These are phyloP conservation scores for Paspalum notatum DNA, from an alignment of 176 grass and related monocot genomes.

Conservation along the genomic window DNA sequence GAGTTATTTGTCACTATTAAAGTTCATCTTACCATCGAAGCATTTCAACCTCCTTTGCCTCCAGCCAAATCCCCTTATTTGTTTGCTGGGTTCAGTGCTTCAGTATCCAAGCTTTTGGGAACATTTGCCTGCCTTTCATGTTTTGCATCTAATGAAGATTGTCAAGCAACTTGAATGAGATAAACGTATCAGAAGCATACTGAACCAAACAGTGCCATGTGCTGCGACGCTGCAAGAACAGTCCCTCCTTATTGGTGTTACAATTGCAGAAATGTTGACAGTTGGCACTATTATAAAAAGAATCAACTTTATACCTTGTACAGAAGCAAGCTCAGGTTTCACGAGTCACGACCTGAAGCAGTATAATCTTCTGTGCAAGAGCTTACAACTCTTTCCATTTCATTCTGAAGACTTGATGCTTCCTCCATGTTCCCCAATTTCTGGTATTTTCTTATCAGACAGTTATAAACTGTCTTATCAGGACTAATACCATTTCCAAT, in stretches of 20 bases:
- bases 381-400: conserved; percentile 61
- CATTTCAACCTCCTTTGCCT: not conserved
- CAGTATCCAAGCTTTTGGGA: not conserved
- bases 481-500: conserved; percentile 69
- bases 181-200: conserved; percentile 1
- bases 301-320: conserved; percentile 19
- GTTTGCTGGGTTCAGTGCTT: not conserved
- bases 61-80: not conserved
- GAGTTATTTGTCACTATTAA: not conserved
- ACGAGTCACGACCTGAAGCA: conserved; percentile 31
- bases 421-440: conserved; percentile 77
- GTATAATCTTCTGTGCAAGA: conserved; percentile 47
- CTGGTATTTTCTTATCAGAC: conserved; percentile 76
- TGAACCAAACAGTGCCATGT: conserved; percentile 3
- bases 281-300: not conserved
- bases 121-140: not conserved
- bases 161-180: conserved; percentile 11
- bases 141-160: conserved; percentile 35
- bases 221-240: conserved; percentile 18
- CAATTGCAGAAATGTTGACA: conserved; percentile 6
- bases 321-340: conserved; percentile 24
- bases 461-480: conserved; percentile 77
- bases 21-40: conserved; percentile 26
- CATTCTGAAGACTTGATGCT: conserved; percentile 63
- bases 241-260: not conserved